These are phyloP conservation scores for Citrus mangshanensis DNA, from an alignment of 345 rosid species.

Conservation along the genomic window DNA sequence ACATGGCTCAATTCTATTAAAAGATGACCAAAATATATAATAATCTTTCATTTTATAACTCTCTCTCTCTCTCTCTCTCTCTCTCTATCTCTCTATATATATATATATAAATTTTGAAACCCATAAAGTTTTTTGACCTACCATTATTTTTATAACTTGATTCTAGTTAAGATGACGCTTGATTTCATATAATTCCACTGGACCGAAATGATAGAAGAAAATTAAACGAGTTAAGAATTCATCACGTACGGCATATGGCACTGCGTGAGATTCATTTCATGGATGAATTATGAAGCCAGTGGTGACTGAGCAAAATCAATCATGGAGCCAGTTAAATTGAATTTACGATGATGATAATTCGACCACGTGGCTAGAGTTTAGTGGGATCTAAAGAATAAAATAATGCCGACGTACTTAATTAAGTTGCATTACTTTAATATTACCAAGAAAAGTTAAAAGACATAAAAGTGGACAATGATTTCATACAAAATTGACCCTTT, in stretches of 20 bases:
- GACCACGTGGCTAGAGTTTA: neutral
- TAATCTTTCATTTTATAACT: too few species aligned
- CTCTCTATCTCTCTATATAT: too few species aligned
- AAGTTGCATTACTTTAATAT: neutral
- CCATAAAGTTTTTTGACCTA: neutral
- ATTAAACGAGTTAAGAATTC: neutral
- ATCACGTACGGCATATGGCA: neutral
- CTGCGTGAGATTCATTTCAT: neutral
- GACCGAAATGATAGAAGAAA: neutral
- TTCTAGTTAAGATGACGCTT: neutral
- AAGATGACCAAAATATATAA: too few species aligned
- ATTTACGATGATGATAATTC: neutral
- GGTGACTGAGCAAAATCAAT: neutral
- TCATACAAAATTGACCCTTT: neutral
- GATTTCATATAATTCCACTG: neutral
- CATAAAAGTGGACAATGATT: neutral
- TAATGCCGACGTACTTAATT: neutral
- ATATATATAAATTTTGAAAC: too few species aligned
- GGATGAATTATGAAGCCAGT: neutral
- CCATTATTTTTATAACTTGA: neutral
- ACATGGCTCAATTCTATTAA: neutral
- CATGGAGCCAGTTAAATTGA: neutral
- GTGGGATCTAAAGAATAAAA: constrained; percentile 2
- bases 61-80: too few species aligned
- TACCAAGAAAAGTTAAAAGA: neutral